phyloP scores from a whole-genome alignment of 306 rosid species.

The Trifolium repens region DNA sequence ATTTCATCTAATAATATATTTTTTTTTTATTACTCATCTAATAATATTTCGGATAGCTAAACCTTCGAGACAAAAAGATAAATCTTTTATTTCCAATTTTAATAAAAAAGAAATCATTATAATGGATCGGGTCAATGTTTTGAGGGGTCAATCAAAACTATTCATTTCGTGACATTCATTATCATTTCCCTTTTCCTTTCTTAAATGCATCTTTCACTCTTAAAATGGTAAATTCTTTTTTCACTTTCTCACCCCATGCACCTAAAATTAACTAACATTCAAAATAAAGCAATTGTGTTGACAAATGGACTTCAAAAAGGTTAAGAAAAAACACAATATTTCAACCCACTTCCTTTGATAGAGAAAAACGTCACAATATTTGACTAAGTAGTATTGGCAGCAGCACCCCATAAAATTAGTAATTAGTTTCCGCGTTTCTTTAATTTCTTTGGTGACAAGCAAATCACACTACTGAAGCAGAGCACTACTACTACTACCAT shows the following conservation, averaged over 20 bases:
- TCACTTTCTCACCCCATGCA: not conserved
- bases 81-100: no score
- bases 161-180: no score
- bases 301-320: not conserved
- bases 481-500: not conserved
- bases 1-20: no score
- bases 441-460: not conserved
- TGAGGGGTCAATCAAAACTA: no score
- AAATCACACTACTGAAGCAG: not conserved
- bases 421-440: conserved; percentile 29
- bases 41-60: no score
- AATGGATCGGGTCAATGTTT: no score
- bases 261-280: no score
- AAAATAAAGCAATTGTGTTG: not conserved
- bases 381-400: conserved; percentile 12
- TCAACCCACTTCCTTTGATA: not conserved
- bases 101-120: no score
- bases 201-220: not conserved
- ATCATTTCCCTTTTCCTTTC: no score
- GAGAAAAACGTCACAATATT: conserved; percentile 29
- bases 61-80: no score
- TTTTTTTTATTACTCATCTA: no score
- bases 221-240: not conserved
- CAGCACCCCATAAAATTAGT: not conserved
- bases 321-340: not conserved